Evolutionary conservation across 202 grass and related monocot species (phyloP).

Genomic region (Carex sylvatica): DNA sequence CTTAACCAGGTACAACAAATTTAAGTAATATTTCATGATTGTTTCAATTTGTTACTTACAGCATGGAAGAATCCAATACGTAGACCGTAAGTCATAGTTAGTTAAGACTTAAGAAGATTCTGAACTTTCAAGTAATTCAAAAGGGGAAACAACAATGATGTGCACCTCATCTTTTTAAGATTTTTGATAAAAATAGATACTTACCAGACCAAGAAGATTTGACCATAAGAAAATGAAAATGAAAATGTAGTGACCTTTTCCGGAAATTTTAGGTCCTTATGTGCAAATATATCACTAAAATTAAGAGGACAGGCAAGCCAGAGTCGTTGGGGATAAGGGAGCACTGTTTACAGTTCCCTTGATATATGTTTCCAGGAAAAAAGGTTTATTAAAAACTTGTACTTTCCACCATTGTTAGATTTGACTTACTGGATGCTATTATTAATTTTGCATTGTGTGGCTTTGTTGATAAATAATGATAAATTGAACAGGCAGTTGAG

Average conservation of each 20-base stretch:
- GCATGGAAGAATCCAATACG: too few relatives aligned
- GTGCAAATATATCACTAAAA: not conserved
- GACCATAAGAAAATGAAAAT: not conserved
- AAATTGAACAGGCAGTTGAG: constrained; percentile 61
- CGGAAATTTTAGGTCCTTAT: not conserved
- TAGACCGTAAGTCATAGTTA: too few relatives aligned
- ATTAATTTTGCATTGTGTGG: not conserved
- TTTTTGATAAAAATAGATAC: not conserved
- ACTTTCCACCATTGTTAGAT: not conserved
- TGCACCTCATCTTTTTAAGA: not conserved
- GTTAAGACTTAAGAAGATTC: too few relatives aligned
- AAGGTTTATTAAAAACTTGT: not conserved
- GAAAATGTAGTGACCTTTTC: not conserved
- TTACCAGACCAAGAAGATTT: too few relatives aligned
- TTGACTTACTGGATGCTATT: not conserved
- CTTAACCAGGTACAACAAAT: too few relatives aligned
- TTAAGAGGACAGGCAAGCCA: constrained; percentile 1
- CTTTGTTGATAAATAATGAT: constrained; percentile 15
- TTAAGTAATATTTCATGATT: too few relatives aligned
- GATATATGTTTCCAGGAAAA: not conserved
- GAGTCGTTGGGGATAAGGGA: not conserved
- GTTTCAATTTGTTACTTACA: too few relatives aligned
- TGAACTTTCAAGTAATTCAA: too few relatives aligned
- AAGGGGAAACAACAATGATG: too few relatives aligned
- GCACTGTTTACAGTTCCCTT: not conserved